Evolutionary conservation across 352 stramenopile genomes (phyloP), one percentile per base, ranked within the genome.

Genomic region (Phytophthora pseudosyringae): DNA sequence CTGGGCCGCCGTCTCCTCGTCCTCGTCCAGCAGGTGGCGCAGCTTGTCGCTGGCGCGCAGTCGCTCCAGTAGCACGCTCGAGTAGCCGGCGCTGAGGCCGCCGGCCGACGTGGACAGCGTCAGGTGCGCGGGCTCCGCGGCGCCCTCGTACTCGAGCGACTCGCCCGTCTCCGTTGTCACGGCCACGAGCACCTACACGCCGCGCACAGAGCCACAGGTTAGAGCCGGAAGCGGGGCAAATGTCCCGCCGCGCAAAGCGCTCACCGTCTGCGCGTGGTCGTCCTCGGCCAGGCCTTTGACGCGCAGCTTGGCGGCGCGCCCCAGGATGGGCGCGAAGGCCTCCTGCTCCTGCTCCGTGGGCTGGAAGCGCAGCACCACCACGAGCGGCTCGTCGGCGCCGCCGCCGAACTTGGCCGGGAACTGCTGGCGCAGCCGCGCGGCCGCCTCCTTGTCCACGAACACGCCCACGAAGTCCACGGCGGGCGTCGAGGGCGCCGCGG

Each of bases 291-390:
- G 58, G n/a, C 72, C 84, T 36, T 87, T 80, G 56, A 95, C 74
- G 1, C 80, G 68, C n/a, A 93, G 62, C 69, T 81, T 67, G 12
- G 83, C 82, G 6, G 75, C 60, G 18, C 66, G 70, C 31, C 86
- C 86, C 21, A 93, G 44, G 51, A 95, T 81, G 31, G 84, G 86
- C 29, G 78, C 78, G 53, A 95, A 95, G 29, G 78, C 71, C 36
- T 92, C 78, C 45, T 89, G 80, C 70, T 95, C 86, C 46, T 89
- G 57, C 13, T 67, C 73, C 6, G 77, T 86, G 43, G 86, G 86
- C 64, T 93, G 86, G 66, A 81, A 91, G 62, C 88, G 90, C 68
- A 95, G 80, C 55, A 92, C 81, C 26, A 92, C 71, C 36, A 91
- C 88, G 5, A 92, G 67, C 43, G 64, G 76, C 60, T 80, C 65